Conservation (phyloP, 257 asterid genomes). For the Solanum megistacrolobum region DNA sequence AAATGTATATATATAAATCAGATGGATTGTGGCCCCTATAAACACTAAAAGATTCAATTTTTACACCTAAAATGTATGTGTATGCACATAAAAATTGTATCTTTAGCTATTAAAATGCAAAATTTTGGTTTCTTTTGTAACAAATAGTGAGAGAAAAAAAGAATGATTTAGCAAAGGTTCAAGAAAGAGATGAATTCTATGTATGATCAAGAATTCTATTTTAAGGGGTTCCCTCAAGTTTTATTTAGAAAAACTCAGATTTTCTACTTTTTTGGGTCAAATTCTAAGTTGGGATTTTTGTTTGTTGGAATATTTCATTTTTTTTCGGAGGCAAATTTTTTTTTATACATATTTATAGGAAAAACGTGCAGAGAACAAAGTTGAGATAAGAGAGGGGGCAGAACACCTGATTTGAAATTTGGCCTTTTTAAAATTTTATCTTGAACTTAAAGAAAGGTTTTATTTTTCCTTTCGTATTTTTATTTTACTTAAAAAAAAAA, state of each 20-base stretch:
- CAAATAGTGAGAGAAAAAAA: background rate
- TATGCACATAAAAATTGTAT: background rate
- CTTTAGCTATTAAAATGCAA: background rate
- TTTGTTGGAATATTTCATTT: conserved; percentile 47
- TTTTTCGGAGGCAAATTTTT: conserved; percentile 28
- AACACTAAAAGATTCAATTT: conserved; percentile 8
- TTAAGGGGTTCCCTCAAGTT: background rate
- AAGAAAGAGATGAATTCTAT: conserved; percentile 1
- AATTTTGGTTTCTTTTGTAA: background rate
- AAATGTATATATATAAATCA: background rate
- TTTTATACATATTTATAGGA: background rate
- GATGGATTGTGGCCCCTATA: conserved; percentile 6
- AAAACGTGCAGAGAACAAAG: conserved; percentile 32
- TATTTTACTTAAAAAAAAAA: too few species aligned
- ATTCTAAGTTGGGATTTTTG: conserved; percentile 53
- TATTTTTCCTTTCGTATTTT: background rate
- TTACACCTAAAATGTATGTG: background rate
- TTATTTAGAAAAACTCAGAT: background rate
- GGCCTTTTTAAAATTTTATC: background rate
- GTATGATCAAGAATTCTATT: background rate
- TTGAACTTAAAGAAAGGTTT: background rate
- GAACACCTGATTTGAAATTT: background rate
- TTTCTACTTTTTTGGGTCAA: conserved; percentile 13
- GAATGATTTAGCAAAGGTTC: background rate
- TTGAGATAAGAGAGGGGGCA: background rate